Evolutionary conservation across 1,284 basidiomycete genomes (phyloP), one percentile per base, ranked within the genome.

Genomic region (Sphaerobolus stellatus): DNA sequence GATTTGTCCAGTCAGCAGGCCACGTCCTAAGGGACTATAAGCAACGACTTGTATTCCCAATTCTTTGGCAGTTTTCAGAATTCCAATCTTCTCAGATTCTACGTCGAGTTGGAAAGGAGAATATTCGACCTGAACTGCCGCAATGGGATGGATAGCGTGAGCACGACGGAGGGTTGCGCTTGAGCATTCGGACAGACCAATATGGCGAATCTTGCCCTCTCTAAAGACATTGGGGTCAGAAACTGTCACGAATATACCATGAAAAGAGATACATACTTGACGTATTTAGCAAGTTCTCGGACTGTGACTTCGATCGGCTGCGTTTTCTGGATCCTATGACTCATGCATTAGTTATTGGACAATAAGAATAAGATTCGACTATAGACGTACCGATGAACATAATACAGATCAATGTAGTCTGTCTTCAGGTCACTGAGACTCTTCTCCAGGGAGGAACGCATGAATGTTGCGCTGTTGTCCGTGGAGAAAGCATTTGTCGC

Each of bases 41-140:
- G 83, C 82, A 9, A 85, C 71, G 48, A 89, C 61, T 47, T 70
- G 66, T 3, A 82, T 68, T 1, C 81, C 80, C 3, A 83, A 73
- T 62, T 83, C 81, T 13, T 78, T 67, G 0, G 77, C 78, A 0
- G 78, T 71, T 41, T 77, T 72, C 11, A 83, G 64, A 0, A 84
- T 59, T 1, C 68, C 77, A 11, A 80, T 66, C 60, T 79, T 72
- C 31, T 70, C 68, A 48, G 76, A 69, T 61, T 82, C 79, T 58
- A 82, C 79, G 56, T 81, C 74, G 28, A 77, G 71, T 16, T 75
- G 75, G 70, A 84, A 86, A 0, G 85, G 82, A 2, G 80, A 83
- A 60, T 80, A 82, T 65, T 88, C 86, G 29, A 85, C 70, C 66
- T 88, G 83, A 24, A 87, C 68, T 4, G 81, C 83, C 2, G 81